Base-by-base conservation (phyloP, 1,284 basidiomycete genomes). In the Mycena sp. region DNA sequence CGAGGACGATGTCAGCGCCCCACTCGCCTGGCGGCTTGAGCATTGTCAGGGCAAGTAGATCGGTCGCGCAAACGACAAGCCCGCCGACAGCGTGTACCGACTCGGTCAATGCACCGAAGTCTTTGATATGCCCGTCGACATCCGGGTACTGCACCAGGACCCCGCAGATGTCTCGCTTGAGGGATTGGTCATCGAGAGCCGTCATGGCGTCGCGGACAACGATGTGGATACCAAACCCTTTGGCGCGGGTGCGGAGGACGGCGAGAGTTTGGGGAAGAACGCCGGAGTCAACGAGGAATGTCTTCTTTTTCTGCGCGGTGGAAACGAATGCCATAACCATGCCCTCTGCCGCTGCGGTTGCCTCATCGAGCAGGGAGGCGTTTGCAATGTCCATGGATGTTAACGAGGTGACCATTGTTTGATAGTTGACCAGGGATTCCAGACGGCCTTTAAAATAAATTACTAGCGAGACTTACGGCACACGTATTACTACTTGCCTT, bases 21-120 rank as follows among this genome's bases (percentile, higher is more conserved):
- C 97, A 99, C 83, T 99, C 97, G 61, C 97, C 97, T 12, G 97
- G 97, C 25, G 97, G 95, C 74, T 94, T 95, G 71, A 99, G 85
- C 85, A 96, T 87, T 9, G 96, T 96, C 73, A 99, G 82, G 2
- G 97, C 95, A 29, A 99, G 84, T 52, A 99, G 86, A 78, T 99
- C 97, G 14, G 95, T 95, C 12, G 95, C 95, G 68, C 91, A 94
- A 23, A 93, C 86, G 54, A 97, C 87, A 65, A 98, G 85, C 44
- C 86, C 95, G 38, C 92, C 92, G 19, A 83, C 73, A n/a, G 83
- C 80, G 76, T 99, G 96, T 35, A 92, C 86, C 26, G 86, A 82
- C 23, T 87, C 77, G 3, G 94, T 85, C 17, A 98, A 81, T 4
- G 79, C 76, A 44, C 81, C 80, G 82, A 91, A 98, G 76, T 98